Conservation (phyloP, 2,329 filamentous ascomycete genomes). For the Trichocomaceae sp. region DNA sequence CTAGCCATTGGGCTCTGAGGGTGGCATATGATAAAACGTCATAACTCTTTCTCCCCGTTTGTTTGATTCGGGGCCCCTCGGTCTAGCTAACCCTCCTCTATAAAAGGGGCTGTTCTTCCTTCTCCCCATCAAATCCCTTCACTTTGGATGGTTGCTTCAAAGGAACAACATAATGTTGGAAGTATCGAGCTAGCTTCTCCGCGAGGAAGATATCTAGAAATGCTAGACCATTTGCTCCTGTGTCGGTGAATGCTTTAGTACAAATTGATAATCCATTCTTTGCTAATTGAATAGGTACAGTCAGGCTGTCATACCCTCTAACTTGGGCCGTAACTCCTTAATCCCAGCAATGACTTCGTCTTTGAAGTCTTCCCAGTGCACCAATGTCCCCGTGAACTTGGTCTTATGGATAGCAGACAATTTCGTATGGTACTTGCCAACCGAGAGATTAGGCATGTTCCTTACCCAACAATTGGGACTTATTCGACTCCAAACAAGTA, state of each 20-base stretch:
- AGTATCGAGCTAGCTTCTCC: background rate
- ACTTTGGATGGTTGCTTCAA: background rate
- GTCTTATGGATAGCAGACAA: background rate
- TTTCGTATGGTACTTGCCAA: background rate
- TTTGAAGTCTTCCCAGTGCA: background rate
- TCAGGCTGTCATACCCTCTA: background rate
- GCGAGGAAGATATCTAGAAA: conserved; percentile 1
- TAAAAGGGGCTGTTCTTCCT: no score
- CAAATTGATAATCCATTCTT: background rate
- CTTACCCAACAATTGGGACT: no score
- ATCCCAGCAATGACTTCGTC: background rate
- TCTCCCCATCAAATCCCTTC: no score
- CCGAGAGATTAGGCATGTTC: background rate
- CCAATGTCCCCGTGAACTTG: background rate
- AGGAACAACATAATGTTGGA: background rate
- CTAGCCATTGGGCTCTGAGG: no score
- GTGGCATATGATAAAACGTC: no score
- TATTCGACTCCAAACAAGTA: conserved; percentile 1
- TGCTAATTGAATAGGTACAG: background rate
- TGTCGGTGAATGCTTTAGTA: background rate
- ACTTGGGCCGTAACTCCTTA: background rate
- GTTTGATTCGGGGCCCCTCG: no score
- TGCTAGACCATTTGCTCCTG: background rate
- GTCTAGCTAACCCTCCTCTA: no score
- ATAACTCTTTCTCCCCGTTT: no score